Evolutionary conservation across 2,329 filamentous ascomycete species (phyloP).

Genomic region (Grosmannia serpens): DNA sequence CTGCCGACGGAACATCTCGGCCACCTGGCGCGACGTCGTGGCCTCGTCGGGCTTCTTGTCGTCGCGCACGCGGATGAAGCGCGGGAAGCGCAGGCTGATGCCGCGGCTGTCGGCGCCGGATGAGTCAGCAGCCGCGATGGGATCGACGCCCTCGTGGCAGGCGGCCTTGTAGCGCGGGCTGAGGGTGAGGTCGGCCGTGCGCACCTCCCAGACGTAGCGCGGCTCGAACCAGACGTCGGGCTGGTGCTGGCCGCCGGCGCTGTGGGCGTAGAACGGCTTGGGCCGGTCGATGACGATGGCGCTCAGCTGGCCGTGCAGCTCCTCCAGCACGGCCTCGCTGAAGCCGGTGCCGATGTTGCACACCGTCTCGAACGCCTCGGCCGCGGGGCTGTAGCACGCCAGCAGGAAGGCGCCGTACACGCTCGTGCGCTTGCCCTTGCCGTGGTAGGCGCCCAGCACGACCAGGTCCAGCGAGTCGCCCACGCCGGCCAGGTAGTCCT

Average conservation of each 20-base stretch:
- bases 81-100: conserved; percentile 79
- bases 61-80: conserved; percentile 83
- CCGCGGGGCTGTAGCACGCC: conserved; percentile 75
- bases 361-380: conserved; percentile 82
- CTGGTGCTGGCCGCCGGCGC: conserved; percentile 74
- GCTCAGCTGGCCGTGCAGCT: conserved; percentile 65
- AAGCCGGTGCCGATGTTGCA: conserved; percentile 99
- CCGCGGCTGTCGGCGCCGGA: conserved; percentile 33
- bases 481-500: conserved; percentile 88
- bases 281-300: conserved; percentile 74
- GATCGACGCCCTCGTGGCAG: conserved; percentile 65
- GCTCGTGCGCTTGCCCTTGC: conserved; percentile 88
- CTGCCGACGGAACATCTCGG: conserved; percentile 95
- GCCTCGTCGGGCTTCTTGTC: conserved; percentile 95
- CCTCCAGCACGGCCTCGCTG: conserved; percentile 84
- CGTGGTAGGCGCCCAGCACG: conserved; percentile 86
- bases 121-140: conserved; percentile 20
- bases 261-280: conserved; percentile 92
- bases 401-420: conserved; percentile 94
- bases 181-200: conserved; percentile 88
- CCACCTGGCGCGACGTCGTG: conserved; percentile 72
- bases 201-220: conserved; percentile 91
- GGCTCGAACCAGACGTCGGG: conserved; percentile 99
- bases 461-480: conserved; percentile 95
- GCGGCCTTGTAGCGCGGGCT: conserved; percentile 92